Conservation (phyloP, 805 yeast species). For the Cyberlindnera meyerae region DNA sequence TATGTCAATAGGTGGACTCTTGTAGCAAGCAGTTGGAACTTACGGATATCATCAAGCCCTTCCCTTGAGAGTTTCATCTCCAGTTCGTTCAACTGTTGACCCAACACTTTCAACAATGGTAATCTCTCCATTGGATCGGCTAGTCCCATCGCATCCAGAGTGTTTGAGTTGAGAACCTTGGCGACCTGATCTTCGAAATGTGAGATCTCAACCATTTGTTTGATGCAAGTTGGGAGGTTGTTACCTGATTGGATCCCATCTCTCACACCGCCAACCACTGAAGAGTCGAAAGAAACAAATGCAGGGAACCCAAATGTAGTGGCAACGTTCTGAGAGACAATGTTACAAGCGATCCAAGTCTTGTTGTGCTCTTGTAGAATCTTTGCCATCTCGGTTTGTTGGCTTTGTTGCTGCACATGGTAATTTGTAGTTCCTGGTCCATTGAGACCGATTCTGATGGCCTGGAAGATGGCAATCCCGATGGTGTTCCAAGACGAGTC, state of each 20-base stretch:
- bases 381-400: slow-evolving; percentile 18
- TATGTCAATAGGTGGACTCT: slow-evolving; percentile 81
- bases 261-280: slow-evolving; percentile 51
- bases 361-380: slow-evolving; percentile 70
- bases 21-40: slow-evolving; percentile 64
- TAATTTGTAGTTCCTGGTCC: slow-evolving; percentile 55
- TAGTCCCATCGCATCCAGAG: slow-evolving; percentile 59
- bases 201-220: slow-evolving; percentile 77
- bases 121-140: slow-evolving; percentile 66
- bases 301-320: slow-evolving; percentile 94
- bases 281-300: slow-evolving; percentile 76
- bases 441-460: slow-evolving; percentile 86
- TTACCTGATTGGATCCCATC: slow-evolving; percentile 34
- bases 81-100: slow-evolving; percentile 69
- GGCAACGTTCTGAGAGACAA: slow-evolving; percentile 85
- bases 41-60: slow-evolving; percentile 61
- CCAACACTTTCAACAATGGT: slow-evolving; percentile 66
- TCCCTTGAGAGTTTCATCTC: slow-evolving; percentile 51
- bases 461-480: slow-evolving; percentile 90
- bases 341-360: slow-evolving; percentile 93
- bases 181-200: slow-evolving; percentile 84
- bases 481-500: slow-evolving; percentile 95
- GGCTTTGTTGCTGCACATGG: slow-evolving; percentile 37
- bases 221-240: slow-evolving; percentile 33
- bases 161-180: slow-evolving; percentile 66